phyloP scores from a whole-genome alignment of 129 eudicot genomes.

The Saussurea involucrata region DNA sequence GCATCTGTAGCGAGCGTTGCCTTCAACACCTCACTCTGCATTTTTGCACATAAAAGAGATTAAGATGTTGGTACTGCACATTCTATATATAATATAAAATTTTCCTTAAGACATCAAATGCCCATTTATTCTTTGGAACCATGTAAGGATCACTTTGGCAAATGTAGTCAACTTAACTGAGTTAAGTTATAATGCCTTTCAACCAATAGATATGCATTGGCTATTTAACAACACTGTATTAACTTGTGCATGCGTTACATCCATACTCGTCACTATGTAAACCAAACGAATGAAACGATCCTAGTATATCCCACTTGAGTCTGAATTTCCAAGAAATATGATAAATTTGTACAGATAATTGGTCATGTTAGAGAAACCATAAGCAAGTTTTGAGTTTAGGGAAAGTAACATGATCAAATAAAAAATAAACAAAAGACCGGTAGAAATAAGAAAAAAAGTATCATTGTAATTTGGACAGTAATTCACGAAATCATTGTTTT shows the following conservation, averaged over 20 bases:
- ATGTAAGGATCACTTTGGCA: not conserved
- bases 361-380: not conserved
- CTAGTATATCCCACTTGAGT: too few relatives aligned
- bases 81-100: not conserved
- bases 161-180: not conserved
- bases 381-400: not conserved
- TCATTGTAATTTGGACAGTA: not conserved
- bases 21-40: slow-evolving; percentile 83
- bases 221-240: not conserved
- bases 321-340: too few relatives aligned
- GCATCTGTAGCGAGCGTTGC: slow-evolving; percentile 99
- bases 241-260: not conserved
- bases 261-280: not conserved
- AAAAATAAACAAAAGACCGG: not conserved
- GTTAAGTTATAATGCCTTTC: not conserved
- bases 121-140: not conserved
- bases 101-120: not conserved
- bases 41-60: not conserved
- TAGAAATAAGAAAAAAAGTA: not conserved
- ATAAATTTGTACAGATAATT: not conserved
- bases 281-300: too few relatives aligned
- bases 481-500: not conserved
- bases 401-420: not conserved
- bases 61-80: not conserved
- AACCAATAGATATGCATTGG: slow-evolving; percentile 1